These are phyloP conservation scores for Candida sojae DNA, from an alignment of 1,139 yeast genomes.

Conservation along the genomic window DNA sequence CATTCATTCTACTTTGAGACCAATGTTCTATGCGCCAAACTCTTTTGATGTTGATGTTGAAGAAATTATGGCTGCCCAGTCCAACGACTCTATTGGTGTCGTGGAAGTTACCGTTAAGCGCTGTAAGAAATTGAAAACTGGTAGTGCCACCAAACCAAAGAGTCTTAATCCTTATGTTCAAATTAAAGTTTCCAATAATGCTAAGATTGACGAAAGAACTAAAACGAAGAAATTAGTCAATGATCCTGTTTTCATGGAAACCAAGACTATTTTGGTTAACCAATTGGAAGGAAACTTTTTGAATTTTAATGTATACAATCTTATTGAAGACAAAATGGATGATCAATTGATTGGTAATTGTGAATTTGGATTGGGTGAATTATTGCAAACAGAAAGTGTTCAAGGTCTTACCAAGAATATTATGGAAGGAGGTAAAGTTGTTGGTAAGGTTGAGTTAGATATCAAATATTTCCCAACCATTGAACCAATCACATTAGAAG, in stretches of 20 bases:
- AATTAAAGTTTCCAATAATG: slow-evolving; percentile 46
- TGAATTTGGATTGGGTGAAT: slow-evolving; percentile 55
- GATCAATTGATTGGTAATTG: slow-evolving; percentile 59
- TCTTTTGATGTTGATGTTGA: slow-evolving; percentile 73
- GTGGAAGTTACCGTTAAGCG: slow-evolving; percentile 62
- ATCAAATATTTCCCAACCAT: slow-evolving; percentile 64
- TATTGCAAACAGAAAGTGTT: slow-evolving; percentile 54
- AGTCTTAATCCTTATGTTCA: slow-evolving; percentile 64
- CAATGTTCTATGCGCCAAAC: slow-evolving; percentile 83
- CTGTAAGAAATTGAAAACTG: slow-evolving; percentile 49
- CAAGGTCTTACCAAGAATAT: slow-evolving; percentile 36
- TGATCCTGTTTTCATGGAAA: slow-evolving; percentile 67
- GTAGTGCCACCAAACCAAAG: slow-evolving; percentile 39
- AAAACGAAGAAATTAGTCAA: slow-evolving; percentile 55
- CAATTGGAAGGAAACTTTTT: slow-evolving; percentile 57
- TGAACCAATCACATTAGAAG: slow-evolving; percentile 46
- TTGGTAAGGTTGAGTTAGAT: slow-evolving; percentile 63
- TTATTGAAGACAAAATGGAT: slow-evolving; percentile 51
- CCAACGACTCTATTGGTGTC: slow-evolving; percentile 69
- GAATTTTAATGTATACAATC: slow-evolving; percentile 54
- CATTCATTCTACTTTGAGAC: slow-evolving; percentile 70
- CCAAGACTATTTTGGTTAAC: slow-evolving; percentile 59
- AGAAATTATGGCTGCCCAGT: slow-evolving; percentile 62
- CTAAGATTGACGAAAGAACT: slow-evolving; percentile 50
- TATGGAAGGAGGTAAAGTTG: slow-evolving; percentile 55